These are phyloP conservation scores for Aaosphaeria pasadenensis DNA, from an alignment of 2,329 filamentous ascomycete genomes.

Conservation along the genomic window DNA sequence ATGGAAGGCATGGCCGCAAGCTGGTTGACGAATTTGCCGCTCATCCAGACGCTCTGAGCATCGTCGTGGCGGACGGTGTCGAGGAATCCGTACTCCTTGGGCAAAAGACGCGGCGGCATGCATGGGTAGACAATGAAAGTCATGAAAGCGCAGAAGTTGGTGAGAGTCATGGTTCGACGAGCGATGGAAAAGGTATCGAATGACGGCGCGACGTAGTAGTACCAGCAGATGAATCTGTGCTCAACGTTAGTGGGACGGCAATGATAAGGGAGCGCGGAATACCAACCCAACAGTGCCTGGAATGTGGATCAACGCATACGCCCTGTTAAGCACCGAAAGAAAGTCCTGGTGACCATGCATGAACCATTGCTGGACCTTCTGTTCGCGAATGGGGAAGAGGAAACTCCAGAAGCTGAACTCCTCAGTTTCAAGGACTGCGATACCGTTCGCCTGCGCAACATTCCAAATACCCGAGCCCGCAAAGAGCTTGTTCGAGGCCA, in stretches of 20 bases:
- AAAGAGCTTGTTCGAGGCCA: slow-evolving; percentile 51
- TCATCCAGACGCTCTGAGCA: slow-evolving; percentile 47
- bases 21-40: slow-evolving; percentile 45
- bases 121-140: slow-evolving; percentile 51
- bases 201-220: slow-evolving; percentile 57
- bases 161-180: slow-evolving; percentile 48
- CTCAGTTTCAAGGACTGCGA: slow-evolving; percentile 56
- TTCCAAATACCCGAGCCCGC: slow-evolving; percentile 55
- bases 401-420: slow-evolving; percentile 49
- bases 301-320: slow-evolving; percentile 60
- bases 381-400: slow-evolving; percentile 53
- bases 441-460: slow-evolving; percentile 54
- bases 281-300: slow-evolving; percentile 58
- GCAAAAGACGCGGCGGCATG: slow-evolving; percentile 51
- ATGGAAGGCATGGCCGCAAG: slow-evolving; percentile 49
- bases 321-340: slow-evolving; percentile 56
- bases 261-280: neutral
- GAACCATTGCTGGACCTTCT: slow-evolving; percentile 56
- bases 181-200: slow-evolving; percentile 44
- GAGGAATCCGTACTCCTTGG: slow-evolving; percentile 44
- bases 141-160: slow-evolving; percentile 53
- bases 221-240: slow-evolving; percentile 60
- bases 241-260: slow-evolving; percentile 10
- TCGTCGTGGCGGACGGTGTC: slow-evolving; percentile 48
- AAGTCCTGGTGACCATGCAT: slow-evolving; percentile 52